These are phyloP conservation scores for Botryosphaeria dothidea DNA, from an alignment of 2,329 filamentous ascomycete species.

Conservation along the genomic window DNA sequence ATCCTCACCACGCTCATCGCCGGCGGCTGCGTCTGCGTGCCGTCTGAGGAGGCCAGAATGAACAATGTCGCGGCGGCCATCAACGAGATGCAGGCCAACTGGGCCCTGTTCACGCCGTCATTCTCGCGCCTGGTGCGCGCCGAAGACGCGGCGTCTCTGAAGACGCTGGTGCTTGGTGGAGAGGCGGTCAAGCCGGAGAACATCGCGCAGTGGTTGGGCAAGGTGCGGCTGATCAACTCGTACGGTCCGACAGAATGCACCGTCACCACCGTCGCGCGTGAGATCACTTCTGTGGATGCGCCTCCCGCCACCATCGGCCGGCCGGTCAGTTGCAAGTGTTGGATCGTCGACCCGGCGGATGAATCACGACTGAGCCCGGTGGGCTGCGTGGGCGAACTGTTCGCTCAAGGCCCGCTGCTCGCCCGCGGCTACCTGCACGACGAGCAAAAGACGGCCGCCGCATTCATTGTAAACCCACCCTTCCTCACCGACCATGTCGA, in stretches of 20 bases:
- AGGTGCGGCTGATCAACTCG: slow-evolving; percentile 38
- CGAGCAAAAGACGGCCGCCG: slow-evolving; percentile 21
- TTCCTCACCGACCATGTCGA: not conserved
- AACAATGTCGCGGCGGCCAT: slow-evolving; percentile 26
- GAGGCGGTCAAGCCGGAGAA: slow-evolving; percentile 29
- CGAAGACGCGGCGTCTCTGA: slow-evolving; percentile 41
- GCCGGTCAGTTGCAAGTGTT: slow-evolving; percentile 23
- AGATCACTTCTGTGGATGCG: not conserved
- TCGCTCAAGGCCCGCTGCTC: slow-evolving; percentile 59
- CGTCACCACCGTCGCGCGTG: slow-evolving; percentile 18
- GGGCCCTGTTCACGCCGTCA: slow-evolving; percentile 41
- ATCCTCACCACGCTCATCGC: slow-evolving; percentile 55
- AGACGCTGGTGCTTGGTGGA: slow-evolving; percentile 36
- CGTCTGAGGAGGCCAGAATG: slow-evolving; percentile 54
- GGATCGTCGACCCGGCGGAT: slow-evolving; percentile 36
- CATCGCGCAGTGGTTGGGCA: slow-evolving; percentile 31
- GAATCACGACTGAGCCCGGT: slow-evolving; percentile 34
- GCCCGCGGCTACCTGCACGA: slow-evolving; percentile 36
- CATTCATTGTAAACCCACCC: slow-evolving; percentile 37
- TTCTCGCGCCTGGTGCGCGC: slow-evolving; percentile 39
- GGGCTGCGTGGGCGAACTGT: slow-evolving; percentile 52
- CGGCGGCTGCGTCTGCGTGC: slow-evolving; percentile 56
- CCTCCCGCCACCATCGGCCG: not conserved
- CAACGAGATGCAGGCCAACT: slow-evolving; percentile 41
- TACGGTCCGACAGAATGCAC: slow-evolving; percentile 31